Evolutionary conservation across 83 land plant genomes (phyloP).

Genomic region (Diphasiastrum complanatum): DNA sequence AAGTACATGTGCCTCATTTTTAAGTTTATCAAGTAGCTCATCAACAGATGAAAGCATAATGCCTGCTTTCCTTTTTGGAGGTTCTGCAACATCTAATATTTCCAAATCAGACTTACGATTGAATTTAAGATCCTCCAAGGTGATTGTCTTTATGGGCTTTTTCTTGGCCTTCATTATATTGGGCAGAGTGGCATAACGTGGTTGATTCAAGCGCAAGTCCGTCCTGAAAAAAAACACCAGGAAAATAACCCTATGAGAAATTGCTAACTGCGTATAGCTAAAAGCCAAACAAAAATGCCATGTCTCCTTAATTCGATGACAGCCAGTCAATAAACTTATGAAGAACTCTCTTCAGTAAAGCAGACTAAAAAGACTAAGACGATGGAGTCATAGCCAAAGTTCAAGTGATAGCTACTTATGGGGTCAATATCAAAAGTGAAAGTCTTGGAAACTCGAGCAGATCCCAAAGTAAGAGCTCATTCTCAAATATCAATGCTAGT

Average conservation of each 20-base stretch:
- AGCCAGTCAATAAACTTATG: too few relatives aligned
- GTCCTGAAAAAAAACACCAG: slow-evolving; percentile 37
- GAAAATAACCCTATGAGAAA: background rate
- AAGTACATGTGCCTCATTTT: slow-evolving; percentile 76
- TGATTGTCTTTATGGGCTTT: slow-evolving; percentile 63
- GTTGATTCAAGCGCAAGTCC: slow-evolving; percentile 82
- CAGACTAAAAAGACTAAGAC: too few relatives aligned
- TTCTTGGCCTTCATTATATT: slow-evolving; percentile 97
- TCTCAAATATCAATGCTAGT: too few relatives aligned
- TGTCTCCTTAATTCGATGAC: too few relatives aligned
- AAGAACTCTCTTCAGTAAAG: too few relatives aligned
- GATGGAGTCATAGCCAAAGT: too few relatives aligned
- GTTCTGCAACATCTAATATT: slow-evolving; percentile 70
- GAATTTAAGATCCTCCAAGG: slow-evolving; percentile 71
- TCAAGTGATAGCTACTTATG: too few relatives aligned
- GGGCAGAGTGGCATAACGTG: slow-evolving; percentile 90
- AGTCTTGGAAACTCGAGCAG: too few relatives aligned
- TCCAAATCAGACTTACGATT: slow-evolving; percentile 58
- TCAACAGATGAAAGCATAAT: slow-evolving; percentile 74
- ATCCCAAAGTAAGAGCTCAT: too few relatives aligned
- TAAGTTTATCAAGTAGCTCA: slow-evolving; percentile 78
- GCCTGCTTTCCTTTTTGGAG: slow-evolving; percentile 87
- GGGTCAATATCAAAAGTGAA: too few relatives aligned
- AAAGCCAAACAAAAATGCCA: slow-evolving; percentile 4
- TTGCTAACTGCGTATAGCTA: background rate